Percentiles rank a stretch among this genome's conserved stretches.
Conservation (phyloP, 768 basidiomycete species). For the Mrakia blollopis region DNA sequence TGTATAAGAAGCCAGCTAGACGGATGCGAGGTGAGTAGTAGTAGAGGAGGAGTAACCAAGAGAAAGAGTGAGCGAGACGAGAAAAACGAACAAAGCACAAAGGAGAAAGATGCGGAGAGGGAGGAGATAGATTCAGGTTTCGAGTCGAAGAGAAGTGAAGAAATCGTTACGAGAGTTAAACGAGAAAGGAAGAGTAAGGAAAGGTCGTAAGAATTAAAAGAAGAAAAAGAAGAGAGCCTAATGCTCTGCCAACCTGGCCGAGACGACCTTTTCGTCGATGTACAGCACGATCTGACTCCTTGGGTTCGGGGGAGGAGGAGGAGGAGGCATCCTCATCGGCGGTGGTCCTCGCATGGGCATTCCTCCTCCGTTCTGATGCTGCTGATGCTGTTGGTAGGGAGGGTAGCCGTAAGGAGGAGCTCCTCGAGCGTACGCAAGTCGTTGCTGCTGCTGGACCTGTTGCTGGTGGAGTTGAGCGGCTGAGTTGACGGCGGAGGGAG, state of each 20-base stretch:
- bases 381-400: not conserved
- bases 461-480: conserved; percentile 46
- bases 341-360: not conserved
- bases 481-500: conserved; percentile 71
- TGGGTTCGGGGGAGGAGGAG: conserved; percentile 27
- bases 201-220: not conserved
- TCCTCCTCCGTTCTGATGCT: not conserved
- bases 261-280: conserved; percentile 25
- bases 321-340: conserved; percentile 26
- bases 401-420: conserved; percentile 14
- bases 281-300: conserved; percentile 25
- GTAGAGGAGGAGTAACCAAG: not conserved
- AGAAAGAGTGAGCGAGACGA: not conserved
- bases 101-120: not conserved
- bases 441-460: conserved; percentile 43
- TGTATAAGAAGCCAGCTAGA: too few relatives aligned
- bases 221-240: not conserved
- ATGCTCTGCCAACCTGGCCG: not conserved
- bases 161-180: too few relatives aligned
- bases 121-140: not conserved
- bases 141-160: not conserved
- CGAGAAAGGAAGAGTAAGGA: not conserved
- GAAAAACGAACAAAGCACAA: not conserved
- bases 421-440: conserved; percentile 22
- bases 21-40: too few relatives aligned